phyloP scores from a whole-genome alignment of 2,329 filamentous ascomycete species.

The Fonsecaea multimorphosa region DNA sequence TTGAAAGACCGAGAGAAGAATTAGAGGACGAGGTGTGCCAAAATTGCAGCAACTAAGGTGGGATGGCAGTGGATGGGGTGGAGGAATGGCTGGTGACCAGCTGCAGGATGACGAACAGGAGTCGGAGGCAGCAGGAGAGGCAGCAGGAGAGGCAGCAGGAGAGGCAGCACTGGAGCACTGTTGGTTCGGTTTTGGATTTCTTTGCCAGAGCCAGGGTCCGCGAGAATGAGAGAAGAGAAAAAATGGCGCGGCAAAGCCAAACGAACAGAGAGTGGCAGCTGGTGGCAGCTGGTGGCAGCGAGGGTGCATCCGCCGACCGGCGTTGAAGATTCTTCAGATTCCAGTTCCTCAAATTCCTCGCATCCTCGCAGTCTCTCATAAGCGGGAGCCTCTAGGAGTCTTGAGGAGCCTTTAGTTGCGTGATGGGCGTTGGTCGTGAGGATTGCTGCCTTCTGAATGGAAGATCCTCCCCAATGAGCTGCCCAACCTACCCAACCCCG shows the following conservation, averaged over 20 bases:
- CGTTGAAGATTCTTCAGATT: too few relatives aligned
- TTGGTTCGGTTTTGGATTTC: neutral
- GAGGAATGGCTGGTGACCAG: slow-evolving; percentile 16
- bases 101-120: slow-evolving; percentile 32
- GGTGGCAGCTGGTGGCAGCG: neutral
- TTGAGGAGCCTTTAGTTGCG: slow-evolving; percentile 32
- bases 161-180: too few relatives aligned
- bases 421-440: slow-evolving; percentile 32
- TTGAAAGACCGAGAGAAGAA: slow-evolving; percentile 9
- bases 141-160: too few relatives aligned
- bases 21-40: slow-evolving; percentile 7
- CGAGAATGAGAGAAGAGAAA: neutral
- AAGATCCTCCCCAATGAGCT: slow-evolving; percentile 31
- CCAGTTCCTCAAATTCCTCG: neutral
- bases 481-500: slow-evolving; percentile 25
- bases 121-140: slow-evolving; percentile 25
- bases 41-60: neutral
- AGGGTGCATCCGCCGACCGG: slow-evolving; percentile 10
- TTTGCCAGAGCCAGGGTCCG: slow-evolving; percentile 2
- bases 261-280: neutral
- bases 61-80: slow-evolving; percentile 17
- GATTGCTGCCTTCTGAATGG: slow-evolving; percentile 30
- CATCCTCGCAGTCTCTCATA: slow-evolving; percentile 8
- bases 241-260: slow-evolving; percentile 2
- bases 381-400: too few relatives aligned